Percentiles rank a stretch among this genome's conserved stretches.
Conservation (phyloP, 306 rosid species). For the Pterocarpus santalinus region DNA sequence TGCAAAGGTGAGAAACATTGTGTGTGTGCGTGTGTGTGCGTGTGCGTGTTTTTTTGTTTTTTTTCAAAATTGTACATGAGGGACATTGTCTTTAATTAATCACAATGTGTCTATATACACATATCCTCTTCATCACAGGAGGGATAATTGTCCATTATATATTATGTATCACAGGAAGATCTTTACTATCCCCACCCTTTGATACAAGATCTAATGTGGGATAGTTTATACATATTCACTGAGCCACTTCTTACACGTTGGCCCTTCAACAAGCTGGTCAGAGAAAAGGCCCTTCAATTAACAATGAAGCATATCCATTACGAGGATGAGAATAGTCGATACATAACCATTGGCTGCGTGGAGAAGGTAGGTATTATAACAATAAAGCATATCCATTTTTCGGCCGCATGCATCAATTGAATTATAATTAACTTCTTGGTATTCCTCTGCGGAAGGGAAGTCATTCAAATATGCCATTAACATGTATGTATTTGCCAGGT, state of each 20-base stretch:
- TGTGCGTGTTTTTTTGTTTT: no score
- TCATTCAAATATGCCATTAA: not conserved
- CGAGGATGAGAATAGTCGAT: conserved; percentile 78
- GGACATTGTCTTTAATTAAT: no score
- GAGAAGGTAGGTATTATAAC: conserved; percentile 59
- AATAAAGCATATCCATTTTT: not conserved
- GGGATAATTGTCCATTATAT: not conserved
- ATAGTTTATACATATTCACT: conserved; percentile 57
- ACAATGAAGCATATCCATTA: conserved; percentile 83
- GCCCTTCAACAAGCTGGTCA: conserved; percentile 68
- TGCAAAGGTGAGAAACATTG: conserved; percentile 50
- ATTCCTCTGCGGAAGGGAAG: not conserved
- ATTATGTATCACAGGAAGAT: conserved; percentile 61
- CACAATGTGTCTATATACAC: not conserved
- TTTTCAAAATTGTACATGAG: no score
- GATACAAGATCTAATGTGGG: conserved; percentile 79
- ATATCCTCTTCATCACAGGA: not conserved
- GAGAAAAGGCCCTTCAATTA: conserved; percentile 69
- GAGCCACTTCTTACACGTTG: conserved; percentile 82
- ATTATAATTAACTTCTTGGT: not conserved
- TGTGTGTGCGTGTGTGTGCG: no score
- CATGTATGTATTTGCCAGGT: conserved; percentile 46
- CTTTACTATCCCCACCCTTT: conserved; percentile 67
- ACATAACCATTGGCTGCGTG: conserved; percentile 66
- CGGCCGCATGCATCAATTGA: not conserved